Evolutionary conservation across 2,329 filamentous ascomycete species (phyloP), one percentile per base, ranked within the genome.

Genomic region (Mycosphaerelloides madeirae): DNA sequence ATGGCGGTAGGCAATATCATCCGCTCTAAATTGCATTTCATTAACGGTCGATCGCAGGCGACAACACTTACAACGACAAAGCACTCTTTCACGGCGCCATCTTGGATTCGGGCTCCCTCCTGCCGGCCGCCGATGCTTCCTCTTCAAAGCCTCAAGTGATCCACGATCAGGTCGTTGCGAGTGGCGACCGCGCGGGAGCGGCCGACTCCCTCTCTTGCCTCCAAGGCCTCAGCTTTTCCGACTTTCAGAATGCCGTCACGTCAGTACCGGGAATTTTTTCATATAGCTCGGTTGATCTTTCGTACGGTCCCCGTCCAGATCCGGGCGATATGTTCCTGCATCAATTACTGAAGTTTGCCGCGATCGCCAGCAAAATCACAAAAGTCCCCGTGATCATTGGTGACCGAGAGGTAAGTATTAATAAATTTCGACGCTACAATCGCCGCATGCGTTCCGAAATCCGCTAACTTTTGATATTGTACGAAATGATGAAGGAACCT

Each of bases 31-130:
- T 15, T 18, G 13, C 4, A 18, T 35, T 11, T 18, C 9, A 18
- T 9, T 35, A 13, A 35, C 15, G 6, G 9, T 13, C 7, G 15
- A 8, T 18, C 54, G 77, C 80, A 28, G 86, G 87, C 6, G 72
- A 91, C 63, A 78, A 80, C 60, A 81, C 71, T 0, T 89, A 90
- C 69, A 87, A 89, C 2, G 84, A 81, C 41, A 80, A 84, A 56
- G 72, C 81, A 1, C 73, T 93, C 0, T 91, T 93, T 75, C 78
- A 83, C 19, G 85, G 72, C 1, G 85, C 73, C 19, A 90, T 91
- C 55, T 90, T 93, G 85, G 78, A 85, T 67, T 85, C 81, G 2
- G 84, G 84, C 2, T 79, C 74, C 44, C 63, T 83, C 2, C 66
- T 79, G 0, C 83, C 83, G 0, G 74, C 81, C 0, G 77, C 80